phyloP scores from a whole-genome alignment of 2,329 filamentous ascomycete species.

The Apiospora rasikravindrae region DNA sequence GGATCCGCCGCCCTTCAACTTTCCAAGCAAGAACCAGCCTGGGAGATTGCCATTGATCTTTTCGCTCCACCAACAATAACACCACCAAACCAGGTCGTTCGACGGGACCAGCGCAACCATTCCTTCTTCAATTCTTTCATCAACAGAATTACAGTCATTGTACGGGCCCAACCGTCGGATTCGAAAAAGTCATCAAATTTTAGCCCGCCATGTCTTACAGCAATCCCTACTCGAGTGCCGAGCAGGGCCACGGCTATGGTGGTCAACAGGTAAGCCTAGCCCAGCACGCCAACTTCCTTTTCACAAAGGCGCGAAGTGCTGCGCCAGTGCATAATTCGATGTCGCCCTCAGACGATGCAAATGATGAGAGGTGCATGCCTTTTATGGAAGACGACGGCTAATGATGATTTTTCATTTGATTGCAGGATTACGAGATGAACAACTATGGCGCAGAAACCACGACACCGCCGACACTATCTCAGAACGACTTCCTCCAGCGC shows the following conservation, averaged over 20 bases:
- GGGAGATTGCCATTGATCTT: constrained; percentile 8
- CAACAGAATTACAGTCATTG: neutral
- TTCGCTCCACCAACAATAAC: constrained; percentile 13
- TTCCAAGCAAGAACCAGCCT: constrained; percentile 15
- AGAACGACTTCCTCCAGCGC: constrained; percentile 71
- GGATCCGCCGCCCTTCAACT: neutral
- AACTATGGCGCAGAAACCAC: constrained; percentile 45
- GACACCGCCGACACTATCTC: constrained; percentile 53
- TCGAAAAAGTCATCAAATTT: neutral
- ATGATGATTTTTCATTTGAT: neutral
- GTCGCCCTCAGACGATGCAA: too few relatives aligned
- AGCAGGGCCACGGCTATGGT: constrained; percentile 48
- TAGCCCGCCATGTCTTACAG: constrained; percentile 62
- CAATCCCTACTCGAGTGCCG: constrained; percentile 66
- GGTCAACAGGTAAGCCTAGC: constrained; percentile 47
- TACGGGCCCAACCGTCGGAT: neutral
- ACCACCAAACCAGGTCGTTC: constrained; percentile 3
- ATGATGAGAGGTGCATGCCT: neutral
- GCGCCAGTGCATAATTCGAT: neutral
- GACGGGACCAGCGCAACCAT: constrained; percentile 14
- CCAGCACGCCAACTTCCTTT: neutral
- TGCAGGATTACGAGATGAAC: constrained; percentile 56
- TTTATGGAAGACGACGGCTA: neutral
- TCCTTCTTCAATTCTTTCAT: constrained; percentile 15
- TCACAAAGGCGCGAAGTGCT: neutral